Conservation (phyloP, 192 early-diverging fungal species). For the Mortierella antarctica region DNA sequence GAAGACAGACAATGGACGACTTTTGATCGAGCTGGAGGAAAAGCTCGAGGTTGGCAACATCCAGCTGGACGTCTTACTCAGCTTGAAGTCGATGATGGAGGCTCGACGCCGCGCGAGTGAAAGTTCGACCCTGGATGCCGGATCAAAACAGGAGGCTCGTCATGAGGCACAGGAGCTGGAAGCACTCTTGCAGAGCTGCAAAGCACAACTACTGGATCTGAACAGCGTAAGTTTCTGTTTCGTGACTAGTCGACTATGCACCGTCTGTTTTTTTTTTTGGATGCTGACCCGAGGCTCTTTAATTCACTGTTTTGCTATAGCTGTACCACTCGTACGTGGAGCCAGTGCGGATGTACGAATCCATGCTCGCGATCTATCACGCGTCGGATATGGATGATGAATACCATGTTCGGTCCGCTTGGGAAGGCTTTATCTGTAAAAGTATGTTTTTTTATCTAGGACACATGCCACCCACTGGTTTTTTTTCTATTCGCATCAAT, state of each 20-base stretch:
- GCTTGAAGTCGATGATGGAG: slow-evolving; percentile 21
- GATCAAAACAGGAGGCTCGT: slow-evolving; percentile 7
- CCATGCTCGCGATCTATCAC: slow-evolving; percentile 50
- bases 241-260: background rate
- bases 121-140: background rate
- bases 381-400: slow-evolving; percentile 49
- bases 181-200: slow-evolving; percentile 21
- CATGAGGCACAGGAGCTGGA: slow-evolving; percentile 30
- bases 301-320: slow-evolving; percentile 1
- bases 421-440: slow-evolving; percentile 44
- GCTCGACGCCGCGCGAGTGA: background rate
- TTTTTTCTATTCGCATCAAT: background rate
- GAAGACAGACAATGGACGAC: slow-evolving; percentile 57
- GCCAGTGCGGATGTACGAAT: slow-evolving; percentile 49
- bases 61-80: slow-evolving; percentile 57
- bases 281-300: background rate
- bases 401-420: slow-evolving; percentile 42
- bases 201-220: slow-evolving; percentile 26
- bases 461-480: background rate
- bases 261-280: background rate
- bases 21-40: slow-evolving; percentile 66
- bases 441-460: slow-evolving; percentile 9
- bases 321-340: slow-evolving; percentile 36
- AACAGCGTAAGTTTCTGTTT: slow-evolving; percentile 15
- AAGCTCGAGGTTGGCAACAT: slow-evolving; percentile 70